Conservation (phyloP, 1,139 yeast genomes). For the Suhomyces bokatorum region DNA sequence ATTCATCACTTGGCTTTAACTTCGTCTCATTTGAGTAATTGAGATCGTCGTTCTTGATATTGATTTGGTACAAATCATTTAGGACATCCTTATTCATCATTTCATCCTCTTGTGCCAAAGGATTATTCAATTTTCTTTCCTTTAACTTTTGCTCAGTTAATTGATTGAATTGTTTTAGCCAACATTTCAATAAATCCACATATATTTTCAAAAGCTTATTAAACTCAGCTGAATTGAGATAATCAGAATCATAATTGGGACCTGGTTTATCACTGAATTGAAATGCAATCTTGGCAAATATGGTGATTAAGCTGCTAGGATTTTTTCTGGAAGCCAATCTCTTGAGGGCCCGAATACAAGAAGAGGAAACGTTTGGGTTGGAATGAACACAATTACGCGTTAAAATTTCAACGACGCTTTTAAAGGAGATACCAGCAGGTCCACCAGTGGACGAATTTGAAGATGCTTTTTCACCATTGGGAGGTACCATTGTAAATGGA, state of each 20-base stretch:
- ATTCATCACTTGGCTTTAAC: conserved; percentile 56
- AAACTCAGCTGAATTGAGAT: conserved; percentile 58
- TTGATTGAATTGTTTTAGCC: conserved; percentile 66
- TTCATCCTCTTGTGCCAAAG: conserved; percentile 40
- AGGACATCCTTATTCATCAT: conserved; percentile 43
- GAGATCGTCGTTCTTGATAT: conserved; percentile 39
- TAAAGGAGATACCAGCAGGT: conserved; percentile 52
- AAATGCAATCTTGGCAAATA: conserved; percentile 79
- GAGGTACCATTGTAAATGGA: conserved; percentile 63
- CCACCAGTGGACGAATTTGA: conserved; percentile 5
- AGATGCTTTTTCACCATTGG: conserved; percentile 25
- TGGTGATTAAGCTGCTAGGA: conserved; percentile 69
- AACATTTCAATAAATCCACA: conserved; percentile 73
- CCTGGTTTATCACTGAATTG: conserved; percentile 69
- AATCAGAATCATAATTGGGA: conserved; percentile 51
- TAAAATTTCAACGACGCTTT: conserved; percentile 68
- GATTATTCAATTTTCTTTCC: conserved; percentile 19
- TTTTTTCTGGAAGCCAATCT: conserved; percentile 67
- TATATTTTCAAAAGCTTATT: conserved; percentile 65
- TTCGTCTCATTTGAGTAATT: conserved; percentile 23
- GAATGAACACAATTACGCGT: conserved; percentile 76
- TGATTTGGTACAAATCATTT: conserved; percentile 47
- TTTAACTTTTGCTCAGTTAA: conserved; percentile 19
- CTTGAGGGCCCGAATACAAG: conserved; percentile 64
- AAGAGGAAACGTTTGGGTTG: conserved; percentile 58